These are phyloP conservation scores for Sugiyamaella americana DNA, from an alignment of 805 yeast species.

Conservation along the genomic window DNA sequence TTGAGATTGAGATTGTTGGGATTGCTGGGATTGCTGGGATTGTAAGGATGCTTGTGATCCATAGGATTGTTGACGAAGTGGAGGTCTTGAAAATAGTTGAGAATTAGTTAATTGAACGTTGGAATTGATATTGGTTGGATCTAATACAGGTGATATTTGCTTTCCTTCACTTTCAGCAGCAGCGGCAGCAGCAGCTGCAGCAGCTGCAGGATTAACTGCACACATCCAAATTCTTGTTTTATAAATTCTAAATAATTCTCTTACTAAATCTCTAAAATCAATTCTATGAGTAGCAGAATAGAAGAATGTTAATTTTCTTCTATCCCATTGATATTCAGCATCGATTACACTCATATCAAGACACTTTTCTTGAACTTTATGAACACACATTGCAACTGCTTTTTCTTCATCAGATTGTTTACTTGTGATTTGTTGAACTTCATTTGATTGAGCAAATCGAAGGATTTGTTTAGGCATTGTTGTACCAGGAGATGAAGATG, in stretches of 20 bases:
- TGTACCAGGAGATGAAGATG: constrained; percentile 37
- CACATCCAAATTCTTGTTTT: constrained; percentile 88
- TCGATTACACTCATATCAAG: constrained; percentile 60
- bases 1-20: no score
- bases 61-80: no score
- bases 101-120: no score
- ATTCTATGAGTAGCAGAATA: constrained; percentile 59
- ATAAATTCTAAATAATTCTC: constrained; percentile 67
- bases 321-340: constrained; percentile 82
- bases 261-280: constrained; percentile 71
- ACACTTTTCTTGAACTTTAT: constrained; percentile 43
- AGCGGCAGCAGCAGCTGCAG: constrained; percentile 9
- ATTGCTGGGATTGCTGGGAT: no score
- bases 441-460: constrained; percentile 55
- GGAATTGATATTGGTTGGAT: no score
- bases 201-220: constrained; percentile 41
- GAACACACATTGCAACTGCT: constrained; percentile 59
- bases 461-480: constrained; percentile 65
- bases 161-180: constrained; percentile 2
- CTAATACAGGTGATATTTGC: neutral
- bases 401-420: constrained; percentile 65
- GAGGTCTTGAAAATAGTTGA: no score
- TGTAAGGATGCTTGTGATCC: neutral
- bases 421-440: constrained; percentile 49
- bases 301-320: constrained; percentile 73